phyloP scores from a whole-genome alignment of 2,329 filamentous ascomycete genomes.

The Grosmannia huntii region DNA sequence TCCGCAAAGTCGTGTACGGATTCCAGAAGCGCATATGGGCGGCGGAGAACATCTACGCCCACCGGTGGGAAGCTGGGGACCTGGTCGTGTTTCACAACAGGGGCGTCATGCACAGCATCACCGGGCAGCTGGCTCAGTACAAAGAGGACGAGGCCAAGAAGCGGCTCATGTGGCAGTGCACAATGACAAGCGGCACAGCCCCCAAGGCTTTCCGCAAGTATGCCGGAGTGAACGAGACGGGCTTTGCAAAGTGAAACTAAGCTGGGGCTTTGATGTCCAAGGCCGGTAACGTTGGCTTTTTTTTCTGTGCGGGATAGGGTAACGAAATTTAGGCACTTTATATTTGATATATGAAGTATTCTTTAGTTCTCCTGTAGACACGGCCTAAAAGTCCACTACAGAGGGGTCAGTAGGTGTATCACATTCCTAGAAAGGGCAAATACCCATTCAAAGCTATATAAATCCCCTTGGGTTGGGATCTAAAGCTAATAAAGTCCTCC shows the following conservation, averaged over 20 bases:
- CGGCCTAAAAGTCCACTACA: too few species aligned
- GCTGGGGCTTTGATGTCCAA: background rate
- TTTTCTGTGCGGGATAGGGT: too few species aligned
- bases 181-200: slow-evolving; percentile 29
- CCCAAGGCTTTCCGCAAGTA: slow-evolving; percentile 8
- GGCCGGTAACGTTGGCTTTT: too few species aligned
- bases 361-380: too few species aligned
- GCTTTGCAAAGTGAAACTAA: slow-evolving; percentile 1
- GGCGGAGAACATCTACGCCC: slow-evolving; percentile 54
- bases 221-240: slow-evolving; percentile 9
- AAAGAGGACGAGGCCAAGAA: slow-evolving; percentile 46
- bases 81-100: slow-evolving; percentile 69
- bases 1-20: slow-evolving; percentile 4
- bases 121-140: slow-evolving; percentile 49
- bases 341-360: too few species aligned
- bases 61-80: slow-evolving; percentile 68
- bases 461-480: too few species aligned
- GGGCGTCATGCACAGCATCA: slow-evolving; percentile 61
- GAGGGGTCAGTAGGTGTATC: too few species aligned
- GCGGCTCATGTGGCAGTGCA: slow-evolving; percentile 64
- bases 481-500: too few species aligned
- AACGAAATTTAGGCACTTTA: too few species aligned
- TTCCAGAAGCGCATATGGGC: slow-evolving; percentile 19
- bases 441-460: too few species aligned
- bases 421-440: too few species aligned